A percentile compares a stretch with the other conserved stretches of the same genome.
Evolutionary conservation across 2,329 filamentous ascomycete genomes (phyloP).

Genomic region (Hymenoscyphus fructigenus): DNA sequence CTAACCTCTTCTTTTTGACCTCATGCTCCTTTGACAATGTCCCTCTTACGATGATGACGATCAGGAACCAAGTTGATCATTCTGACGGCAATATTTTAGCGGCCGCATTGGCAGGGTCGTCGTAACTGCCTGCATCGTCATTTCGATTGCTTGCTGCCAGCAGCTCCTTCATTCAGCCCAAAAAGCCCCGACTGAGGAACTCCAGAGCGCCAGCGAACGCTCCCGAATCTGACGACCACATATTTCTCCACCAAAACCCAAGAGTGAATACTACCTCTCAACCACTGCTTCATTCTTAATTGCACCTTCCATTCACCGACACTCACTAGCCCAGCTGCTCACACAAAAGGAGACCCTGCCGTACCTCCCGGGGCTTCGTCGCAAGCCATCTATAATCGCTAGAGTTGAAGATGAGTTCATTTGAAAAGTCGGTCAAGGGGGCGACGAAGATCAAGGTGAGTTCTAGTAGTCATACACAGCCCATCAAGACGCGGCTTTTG

Average conservation of each 20-base stretch:
- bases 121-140: slow-evolving; percentile 20
- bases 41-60: not conserved
- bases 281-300: not conserved
- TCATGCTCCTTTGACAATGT: not conserved
- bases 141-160: slow-evolving; percentile 23
- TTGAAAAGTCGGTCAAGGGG: slow-evolving; percentile 99
- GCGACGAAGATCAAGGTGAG: slow-evolving; percentile 94
- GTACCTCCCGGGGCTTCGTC: slow-evolving; percentile 20
- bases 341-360: slow-evolving; percentile 10
- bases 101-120: not conserved
- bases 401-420: slow-evolving; percentile 72
- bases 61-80: not conserved
- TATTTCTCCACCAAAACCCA: not conserved
- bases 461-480: not conserved
- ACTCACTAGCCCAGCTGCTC: not conserved
- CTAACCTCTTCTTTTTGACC: not conserved
- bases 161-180: not conserved
- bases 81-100: not conserved
- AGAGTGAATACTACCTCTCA: not conserved
- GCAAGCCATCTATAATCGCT: slow-evolving; percentile 20
- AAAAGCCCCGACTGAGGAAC: not conserved
- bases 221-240: not conserved
- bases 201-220: not conserved
- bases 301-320: not conserved
- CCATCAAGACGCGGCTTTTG: not conserved